A percentile compares a stretch with the other conserved stretches of the same genome.
phyloP scores from a whole-genome alignment of 169 alveolate species.

The Plasmodium berghei region DNA sequence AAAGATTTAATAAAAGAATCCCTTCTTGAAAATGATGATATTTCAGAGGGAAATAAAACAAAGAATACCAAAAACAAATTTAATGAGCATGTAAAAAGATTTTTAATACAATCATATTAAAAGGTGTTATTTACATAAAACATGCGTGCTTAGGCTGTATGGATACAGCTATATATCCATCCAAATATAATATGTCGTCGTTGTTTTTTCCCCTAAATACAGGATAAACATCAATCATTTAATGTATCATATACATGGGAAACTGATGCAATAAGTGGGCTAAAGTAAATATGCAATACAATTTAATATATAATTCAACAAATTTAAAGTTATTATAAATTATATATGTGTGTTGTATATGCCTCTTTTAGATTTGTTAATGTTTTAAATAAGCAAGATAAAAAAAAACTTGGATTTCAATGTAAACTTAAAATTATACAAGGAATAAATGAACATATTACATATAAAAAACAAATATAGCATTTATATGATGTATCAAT shows the following conservation, averaged over 20 bases:
- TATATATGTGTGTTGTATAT: not conserved
- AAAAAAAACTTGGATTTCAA: slow-evolving; percentile 60
- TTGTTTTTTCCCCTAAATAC: slow-evolving; percentile 11
- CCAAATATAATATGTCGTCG: not conserved
- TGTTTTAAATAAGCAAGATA: slow-evolving; percentile 64
- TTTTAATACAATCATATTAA: slow-evolving; percentile 4
- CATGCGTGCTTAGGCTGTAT: not conserved
- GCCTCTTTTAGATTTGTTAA: slow-evolving; percentile 36
- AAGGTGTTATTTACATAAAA: not conserved
- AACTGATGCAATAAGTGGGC: slow-evolving; percentile 70
- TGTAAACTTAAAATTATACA: slow-evolving; percentile 25
- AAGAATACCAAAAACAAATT: slow-evolving; percentile 16
- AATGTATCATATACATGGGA: slow-evolving; percentile 72
- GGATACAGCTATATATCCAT: not conserved
- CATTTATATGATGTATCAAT: too few relatives aligned
- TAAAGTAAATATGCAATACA: slow-evolving; percentile 35
- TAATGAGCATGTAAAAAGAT: slow-evolving; percentile 28
- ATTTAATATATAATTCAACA: slow-evolving; percentile 2
- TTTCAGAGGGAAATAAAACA: slow-evolving; percentile 15
- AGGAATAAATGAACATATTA: not conserved
- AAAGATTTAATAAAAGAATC: slow-evolving; percentile 73
- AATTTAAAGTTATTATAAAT: slow-evolving; percentile 5
- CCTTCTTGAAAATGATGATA: slow-evolving; percentile 17
- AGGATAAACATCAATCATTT: slow-evolving; percentile 67
- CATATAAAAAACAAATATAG: too few relatives aligned